Base-by-base conservation (phyloP, 352 stramenopile species). In the Pythium monospermum region DNA sequence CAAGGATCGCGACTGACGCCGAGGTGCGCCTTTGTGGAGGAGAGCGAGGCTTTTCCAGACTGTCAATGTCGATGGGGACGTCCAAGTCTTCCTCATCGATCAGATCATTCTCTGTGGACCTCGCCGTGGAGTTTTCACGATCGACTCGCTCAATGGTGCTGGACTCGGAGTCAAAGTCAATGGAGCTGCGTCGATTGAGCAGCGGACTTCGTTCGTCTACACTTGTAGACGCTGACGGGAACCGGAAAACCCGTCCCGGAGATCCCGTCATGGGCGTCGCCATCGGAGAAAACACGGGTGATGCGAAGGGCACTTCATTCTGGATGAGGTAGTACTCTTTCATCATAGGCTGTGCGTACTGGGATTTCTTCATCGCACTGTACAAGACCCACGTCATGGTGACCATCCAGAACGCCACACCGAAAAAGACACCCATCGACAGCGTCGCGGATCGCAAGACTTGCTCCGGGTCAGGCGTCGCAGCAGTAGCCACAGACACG, bases 361-460 rank as follows among this genome's bases (percentile, higher is more conserved):
- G 53, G n/a, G 76, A 85, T 47, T 61, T 57, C 42, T 76, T 66
- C 43, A 87, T 53, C 0, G 61, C 54, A 13, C 64, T 56, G 50
- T 83, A 91, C 41, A 85, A 47, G 5, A 57, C 59, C 75, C 73
- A 87, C 23, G 75, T 83, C 51, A 73, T 50, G 26, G 48, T 36
- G 21, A 86, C 65, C 43, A 88, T 70, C 35, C 68, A 54, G 52
- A 87, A 62, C 19, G 81, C 66, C 10, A 91, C 55, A 28, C 63
- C 57, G 49, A 89, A 91, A 64, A 89, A 86, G 5, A 86, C 64
- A 8, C 50, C 71, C 67, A 89, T 83, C 18, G 75, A 71, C n/a
- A 79, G 36, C 26, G 71, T 67, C 39, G 44, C 57, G n/a, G 51
- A 49, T 31, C 49, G 53, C 15, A 54, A 22, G 32, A 54, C 44